Evolutionary conservation across 495 filamentous ascomycete species (phyloP), one percentile per base, ranked within the genome.

Genomic region (Penicillium paradoxum): DNA sequence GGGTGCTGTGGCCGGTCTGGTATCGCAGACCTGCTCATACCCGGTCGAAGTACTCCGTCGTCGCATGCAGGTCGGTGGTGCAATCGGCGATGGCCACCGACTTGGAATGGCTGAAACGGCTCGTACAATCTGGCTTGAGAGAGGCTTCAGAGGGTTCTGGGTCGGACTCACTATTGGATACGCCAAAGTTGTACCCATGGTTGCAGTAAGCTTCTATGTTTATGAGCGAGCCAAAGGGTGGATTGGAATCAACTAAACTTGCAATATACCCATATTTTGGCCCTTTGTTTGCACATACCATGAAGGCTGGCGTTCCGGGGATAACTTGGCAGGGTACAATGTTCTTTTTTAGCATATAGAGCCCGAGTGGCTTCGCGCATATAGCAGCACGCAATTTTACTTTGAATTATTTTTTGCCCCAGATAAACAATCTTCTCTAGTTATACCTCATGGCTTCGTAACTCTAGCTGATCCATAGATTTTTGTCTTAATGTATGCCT

Each of bases 101-200:
- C 70, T 96, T 10, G 73, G 83, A 39, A 88, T 98, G 49, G 72
- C 70, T 17, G 92, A 98, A 72, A 96, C 90, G 2, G 85, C 81
- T 19, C 71, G 66, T 47, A 76, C 78, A 58, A 91, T 98, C 54
- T 87, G 79, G 64, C 66, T 76, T 54, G 90, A 93, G 71, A 77
- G 76, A 17, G 95, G 93, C 1, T 73, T 86, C 55, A 76, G 80
- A 30, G 93, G 93, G 1, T 98, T 95, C 69, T 98, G 86, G 73
- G 87, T 97, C 19, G 93, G 93, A 0, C 70, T 98, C 66, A 88
- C 86, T 4, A 97, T 98, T 65, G 93, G 93, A 11, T 98, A 98
- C 63, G 76, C 90, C 51, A 98, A 98, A 74, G 82, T 98, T 49
- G 74, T 97, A 47, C 93, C 93, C 2, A 88, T 98, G 89, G 83